A percentile compares a stretch with the other conserved stretches of the same genome.
Conservation (phyloP, 1,284 basidiomycete species). For the Ceratobasidium sp. region DNA sequence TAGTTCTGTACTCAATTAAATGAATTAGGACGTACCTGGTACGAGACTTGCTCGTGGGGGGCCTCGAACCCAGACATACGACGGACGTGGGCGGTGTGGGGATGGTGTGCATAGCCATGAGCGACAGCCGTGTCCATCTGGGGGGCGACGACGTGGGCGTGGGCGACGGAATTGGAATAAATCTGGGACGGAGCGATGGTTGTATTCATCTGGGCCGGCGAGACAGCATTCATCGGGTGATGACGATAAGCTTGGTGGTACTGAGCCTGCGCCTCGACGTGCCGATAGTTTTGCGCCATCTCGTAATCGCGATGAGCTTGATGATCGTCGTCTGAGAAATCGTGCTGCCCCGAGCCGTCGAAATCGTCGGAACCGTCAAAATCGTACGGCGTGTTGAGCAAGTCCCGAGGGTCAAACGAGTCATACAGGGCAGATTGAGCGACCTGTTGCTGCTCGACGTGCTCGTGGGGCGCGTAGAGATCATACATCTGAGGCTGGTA, state of each 20-base stretch:
- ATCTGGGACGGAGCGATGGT: not conserved
- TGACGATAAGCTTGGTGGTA: not conserved
- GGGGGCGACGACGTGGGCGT: not conserved
- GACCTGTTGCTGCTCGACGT: not conserved
- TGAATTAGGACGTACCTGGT: not conserved
- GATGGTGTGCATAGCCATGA: not conserved
- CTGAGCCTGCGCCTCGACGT: not conserved
- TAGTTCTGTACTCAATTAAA: not conserved
- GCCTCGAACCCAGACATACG: not conserved
- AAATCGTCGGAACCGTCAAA: not conserved
- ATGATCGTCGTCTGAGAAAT: not conserved
- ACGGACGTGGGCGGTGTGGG: not conserved
- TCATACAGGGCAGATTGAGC: not conserved
- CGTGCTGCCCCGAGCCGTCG: not conserved
- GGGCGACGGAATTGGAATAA: not conserved
- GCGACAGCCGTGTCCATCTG: not conserved
- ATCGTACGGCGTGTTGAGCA: not conserved
- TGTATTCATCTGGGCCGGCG: too few species aligned
- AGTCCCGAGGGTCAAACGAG: not conserved
- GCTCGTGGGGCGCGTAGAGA: not conserved
- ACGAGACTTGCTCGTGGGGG: not conserved
- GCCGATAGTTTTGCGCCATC: not conserved
- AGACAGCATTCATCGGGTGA: too few species aligned
- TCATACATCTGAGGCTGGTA: conserved; percentile 9
- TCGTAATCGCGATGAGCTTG: not conserved